Evolutionary conservation across 2,329 filamentous ascomycete species (phyloP), one percentile per base, ranked within the genome.

Genomic region (Aureobasidium lini): DNA sequence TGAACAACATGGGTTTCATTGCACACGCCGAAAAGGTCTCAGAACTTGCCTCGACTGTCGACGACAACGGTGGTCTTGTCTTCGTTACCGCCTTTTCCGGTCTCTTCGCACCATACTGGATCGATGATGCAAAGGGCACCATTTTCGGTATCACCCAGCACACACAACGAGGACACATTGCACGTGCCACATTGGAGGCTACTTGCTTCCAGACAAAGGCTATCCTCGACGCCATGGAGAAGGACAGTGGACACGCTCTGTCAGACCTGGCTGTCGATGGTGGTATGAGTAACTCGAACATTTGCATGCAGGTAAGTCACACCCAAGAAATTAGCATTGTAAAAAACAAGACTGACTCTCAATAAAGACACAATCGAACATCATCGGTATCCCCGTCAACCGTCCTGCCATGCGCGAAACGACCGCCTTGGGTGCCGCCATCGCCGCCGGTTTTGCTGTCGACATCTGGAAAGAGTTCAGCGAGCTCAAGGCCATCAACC

Each of bases 121-220:
- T 94, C 63, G 89, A 94, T 69, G 88, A 93, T 73, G 89, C 89
- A 34, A 87, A 90, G 72, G 90, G 90, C 60, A 94, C 90, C 7
- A 82, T 92, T 44, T 90, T 59, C 10, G 90, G 90, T 49, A 86
- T 95, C 64, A 94, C 90, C 0, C 87, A 90, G 66, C 86, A 90
- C 75, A 95, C 90, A 0, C 81, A 89, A 69, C 85, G 85, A 66
- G 88, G 88, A 13, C 90, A 95, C 70, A 89, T 95, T 65, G 89
- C 89, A 52, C 85, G 90, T 62, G 90, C 90, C 36, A 94, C 90
- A 0, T 81, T 95, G 48, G 90, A 95, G 73, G 89, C 90, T 2
- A 91, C 89, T 23, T 94, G 90, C 76, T 93, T 88, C 78, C 90
- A 95, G 74, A 94, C 89, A 23, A 90, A 89, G 66, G 90, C 90